Evolutionary conservation across 495 filamentous ascomycete species (phyloP), one percentile per base, ranked within the genome.

Genomic region (Aspergillus steynii): DNA sequence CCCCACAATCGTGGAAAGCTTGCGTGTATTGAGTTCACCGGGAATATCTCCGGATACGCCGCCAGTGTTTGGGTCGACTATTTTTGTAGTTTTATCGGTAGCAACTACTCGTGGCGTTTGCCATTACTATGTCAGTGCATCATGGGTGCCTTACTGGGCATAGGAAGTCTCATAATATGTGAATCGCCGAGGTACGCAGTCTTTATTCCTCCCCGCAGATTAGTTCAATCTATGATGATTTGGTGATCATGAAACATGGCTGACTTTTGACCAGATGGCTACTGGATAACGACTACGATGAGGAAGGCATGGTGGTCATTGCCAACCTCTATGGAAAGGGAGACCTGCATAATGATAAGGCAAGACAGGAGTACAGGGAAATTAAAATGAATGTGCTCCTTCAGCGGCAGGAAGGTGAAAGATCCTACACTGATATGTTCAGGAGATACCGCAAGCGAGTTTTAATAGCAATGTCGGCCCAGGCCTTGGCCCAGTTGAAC

Each of bases 31-130:
- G 96, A 98, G 72, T 99, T 99, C 68, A 92, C 96, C 0, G 95
- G 95, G 32, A 99, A 99, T 73, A 96, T 99, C 61, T 85, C 88
- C 63, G 95, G 95, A 28, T 99, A 99, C 74, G 90, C 92, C 52
- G 90, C 92, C 53, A 97, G 93, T 64, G 95, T 99, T 8, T 99
- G 95, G 95, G 93, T 98, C 1, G 95, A 98, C 76, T 99, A 98
- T 71, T 92, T 93, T 63, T 98, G 94, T 75, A 94, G 90, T 58
- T 97, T 84, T 71, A 97, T 99, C 68, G 67, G 90, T 53, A 89
- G 82, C 66, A 79, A 98, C 67, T 85, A 89, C 75, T 90, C 95
- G 5, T 99, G 96, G 95, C 90, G 95, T 12, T 59, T 97, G 50
- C 95, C 95, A 7, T 77, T 99, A 45, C 76, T 96, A 20, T 92